Base-by-base conservation (phyloP, 495 filamentous ascomycete genomes). In the Trichoderma erinaceum region DNA sequence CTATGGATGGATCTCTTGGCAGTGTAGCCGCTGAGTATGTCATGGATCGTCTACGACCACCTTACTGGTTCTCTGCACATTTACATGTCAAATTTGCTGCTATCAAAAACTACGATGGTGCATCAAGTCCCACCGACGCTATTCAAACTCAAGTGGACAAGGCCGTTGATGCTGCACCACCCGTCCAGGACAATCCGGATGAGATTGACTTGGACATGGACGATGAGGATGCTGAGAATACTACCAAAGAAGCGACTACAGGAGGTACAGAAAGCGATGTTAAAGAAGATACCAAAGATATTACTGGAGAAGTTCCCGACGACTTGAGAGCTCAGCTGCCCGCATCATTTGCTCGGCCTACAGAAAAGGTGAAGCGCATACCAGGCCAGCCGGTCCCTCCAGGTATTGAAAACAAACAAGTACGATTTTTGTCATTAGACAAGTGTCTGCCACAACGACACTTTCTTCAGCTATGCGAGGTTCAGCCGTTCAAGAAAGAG, bases 1-100 rank as follows among this genome's bases (percentile, higher is more conserved):
- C 92, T 2, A 75, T 78, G 35, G 81, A 84, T 44, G 92, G 92
- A 0, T 85, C 74, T 41, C 78, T 99, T 7, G 95, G 95, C 0
- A 97, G 85, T 68, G 75, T 81, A 6, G 93, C 95, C 0, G 93
- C 92, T 0, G 83, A 82, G 70, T 85, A 90, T 58, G 87, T 96
- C 7, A 83, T 98, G 73, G 87, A 95, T 73, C 83, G 91, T 38
- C 78, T 98, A 46, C 83, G 91, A 41, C 95, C 95, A 4, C 79
- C 83, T 0, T 90, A 92, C 73, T 99, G 95, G 95, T 97, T 98
- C 76, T 91, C 93, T 11, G 95, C 93, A 2, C 95, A 99, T 76
- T 69, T 97, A 74, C 95, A 99, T 77, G 87, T 89, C 75, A 93
- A 92, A 73, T 98, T 89, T 72, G 75, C 88, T 3, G 94, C 93